phyloP scores from a whole-genome alignment of 2,329 filamentous ascomycete species.

The Pyrenochaeta sp. region DNA sequence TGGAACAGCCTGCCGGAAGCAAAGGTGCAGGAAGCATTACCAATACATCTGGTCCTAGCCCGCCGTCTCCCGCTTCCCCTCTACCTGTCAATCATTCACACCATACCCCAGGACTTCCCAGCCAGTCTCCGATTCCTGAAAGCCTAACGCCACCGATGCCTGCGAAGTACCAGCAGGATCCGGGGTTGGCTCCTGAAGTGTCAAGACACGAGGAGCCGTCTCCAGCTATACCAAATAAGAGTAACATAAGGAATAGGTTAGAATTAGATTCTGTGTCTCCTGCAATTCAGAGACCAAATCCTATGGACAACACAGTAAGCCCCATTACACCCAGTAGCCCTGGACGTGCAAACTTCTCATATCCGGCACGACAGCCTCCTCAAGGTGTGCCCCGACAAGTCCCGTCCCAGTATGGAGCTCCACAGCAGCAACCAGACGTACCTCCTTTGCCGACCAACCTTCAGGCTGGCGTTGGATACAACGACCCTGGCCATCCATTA shows the following conservation, averaged over 20 bases:
- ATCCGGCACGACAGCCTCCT: constrained; percentile 43
- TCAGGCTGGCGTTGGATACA: constrained; percentile 8
- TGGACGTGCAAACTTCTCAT: constrained; percentile 45
- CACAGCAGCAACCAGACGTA: constrained; percentile 3
- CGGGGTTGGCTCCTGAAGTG: constrained; percentile 12
- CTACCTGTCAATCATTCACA: constrained; percentile 19
- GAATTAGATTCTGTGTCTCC: constrained; percentile 46
- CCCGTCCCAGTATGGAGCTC: constrained; percentile 7
- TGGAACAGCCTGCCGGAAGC: constrained; percentile 36
- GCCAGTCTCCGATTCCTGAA: constrained; percentile 20
- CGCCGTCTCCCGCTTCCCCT: constrained; percentile 39
- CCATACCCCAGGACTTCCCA: constrained; percentile 18
- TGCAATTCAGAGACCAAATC: constrained; percentile 43
- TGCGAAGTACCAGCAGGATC: constrained; percentile 5
- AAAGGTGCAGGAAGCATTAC: constrained; percentile 34
- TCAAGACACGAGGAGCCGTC: constrained; percentile 25
- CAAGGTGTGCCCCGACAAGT: constrained; percentile 42
- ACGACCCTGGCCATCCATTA: constrained; percentile 26
- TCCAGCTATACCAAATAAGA: constrained; percentile 45
- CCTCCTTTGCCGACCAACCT: constrained; percentile 12
- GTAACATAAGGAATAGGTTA: constrained; percentile 46
- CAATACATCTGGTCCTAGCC: constrained; percentile 44
- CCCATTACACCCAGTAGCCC: constrained; percentile 40
- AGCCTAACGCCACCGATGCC: constrained; percentile 13
- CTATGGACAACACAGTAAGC: constrained; percentile 34